These are phyloP conservation scores for Lavandula angustifolia DNA, from an alignment of 257 asterid species.

Conservation along the genomic window DNA sequence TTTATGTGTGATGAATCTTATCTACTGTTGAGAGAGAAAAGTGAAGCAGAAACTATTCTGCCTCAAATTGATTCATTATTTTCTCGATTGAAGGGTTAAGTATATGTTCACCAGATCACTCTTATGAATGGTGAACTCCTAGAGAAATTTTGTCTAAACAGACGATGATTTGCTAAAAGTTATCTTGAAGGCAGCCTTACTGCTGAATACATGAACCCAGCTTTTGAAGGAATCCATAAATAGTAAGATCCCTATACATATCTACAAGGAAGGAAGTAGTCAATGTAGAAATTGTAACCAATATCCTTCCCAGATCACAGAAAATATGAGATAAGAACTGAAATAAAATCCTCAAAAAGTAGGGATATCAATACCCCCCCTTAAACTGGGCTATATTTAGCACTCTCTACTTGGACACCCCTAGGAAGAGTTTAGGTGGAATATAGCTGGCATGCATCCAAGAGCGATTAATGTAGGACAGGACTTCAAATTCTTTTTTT, in stretches of 20 bases:
- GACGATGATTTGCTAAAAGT: neutral
- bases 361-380: neutral
- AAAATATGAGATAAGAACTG: neutral
- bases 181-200: neutral
- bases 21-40: neutral
- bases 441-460: neutral
- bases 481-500: neutral
- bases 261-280: neutral
- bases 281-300: neutral
- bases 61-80: neutral
- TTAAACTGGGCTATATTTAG: neutral
- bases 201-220: neutral
- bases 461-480: neutral
- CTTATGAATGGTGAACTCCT: neutral
- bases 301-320: neutral
- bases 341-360: neutral
- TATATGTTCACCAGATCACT: neutral
- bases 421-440: neutral
- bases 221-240: neutral
- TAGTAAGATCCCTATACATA: neutral
- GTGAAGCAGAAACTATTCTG: neutral
- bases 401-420: neutral
- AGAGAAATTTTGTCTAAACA: neutral
- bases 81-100: neutral
- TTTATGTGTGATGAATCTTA: slow-evolving; percentile 15